Base-by-base conservation (phyloP, 495 filamentous ascomycete genomes). In the Hyaloscypha finlandica region DNA sequence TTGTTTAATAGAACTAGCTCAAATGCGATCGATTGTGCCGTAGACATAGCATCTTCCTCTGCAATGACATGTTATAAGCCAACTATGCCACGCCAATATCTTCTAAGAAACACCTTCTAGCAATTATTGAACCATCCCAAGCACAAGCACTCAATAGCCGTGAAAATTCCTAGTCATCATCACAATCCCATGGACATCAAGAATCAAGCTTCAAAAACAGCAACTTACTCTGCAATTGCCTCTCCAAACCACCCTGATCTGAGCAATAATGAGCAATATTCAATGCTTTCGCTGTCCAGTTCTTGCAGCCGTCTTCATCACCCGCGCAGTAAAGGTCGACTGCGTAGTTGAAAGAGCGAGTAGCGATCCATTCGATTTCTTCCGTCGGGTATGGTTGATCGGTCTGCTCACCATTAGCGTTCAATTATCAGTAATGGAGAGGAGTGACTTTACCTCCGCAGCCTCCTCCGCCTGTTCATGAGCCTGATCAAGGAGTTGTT, bases 281-380 rank as follows among this genome's bases (percentile, higher is more conserved):
- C 61, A 93, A 79, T 0, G 91, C 88, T 74, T 88, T 88, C 42
- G 79, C 77, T 6, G 85, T 88, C 91, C 91, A 94, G 29, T 78
- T 75, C 68, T 81, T 82, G 61, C 85, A 89, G 4, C 80, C 78
- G 32, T 79, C 82, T 60, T 88, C 84, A 58, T 88, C 81, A 0
- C 78, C 78, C 4, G 70, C 73, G 16, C 85, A 78, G 66, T 90
- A 93, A 53, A 89, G 85, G 67, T 95, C 92, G 25, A 93, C 83
- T 0, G 89, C 89, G 52, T 83, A 85, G 68, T 96, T 96, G 80
- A 95, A 97, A 0, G 88, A 77, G 3, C 83, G 86, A 0, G 85
- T 85, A 1, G 88, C 88, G 33, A 97, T 84, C 89, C 90, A 94
- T 70, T 90, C 86, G 3, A 97, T 77, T 68, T 97, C 93, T 8